A percentile compares a stretch with the other conserved stretches of the same genome.
Evolutionary conservation across 2,329 filamentous ascomycete species (phyloP).

Genomic region (Microdochium nivale): DNA sequence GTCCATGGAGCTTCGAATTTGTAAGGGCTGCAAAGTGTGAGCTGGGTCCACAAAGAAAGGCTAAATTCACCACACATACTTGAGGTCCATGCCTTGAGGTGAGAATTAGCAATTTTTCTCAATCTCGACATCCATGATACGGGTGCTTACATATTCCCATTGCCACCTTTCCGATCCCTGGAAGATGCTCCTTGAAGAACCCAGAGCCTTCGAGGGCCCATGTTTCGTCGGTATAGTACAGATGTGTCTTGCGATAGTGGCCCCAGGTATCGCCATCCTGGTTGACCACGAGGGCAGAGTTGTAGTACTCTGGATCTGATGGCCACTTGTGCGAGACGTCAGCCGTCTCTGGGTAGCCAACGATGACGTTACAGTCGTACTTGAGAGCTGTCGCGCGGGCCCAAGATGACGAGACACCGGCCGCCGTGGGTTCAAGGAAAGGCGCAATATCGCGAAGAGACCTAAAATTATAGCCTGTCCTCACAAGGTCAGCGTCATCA

Average conservation of each 20-base stretch:
- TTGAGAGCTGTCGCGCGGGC: constrained; percentile 53
- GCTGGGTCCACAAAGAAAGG: not conserved
- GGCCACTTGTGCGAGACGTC: constrained; percentile 43
- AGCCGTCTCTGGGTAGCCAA: constrained; percentile 67
- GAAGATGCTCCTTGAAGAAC: constrained; percentile 37
- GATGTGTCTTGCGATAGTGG: constrained; percentile 51
- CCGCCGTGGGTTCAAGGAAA: constrained; percentile 53
- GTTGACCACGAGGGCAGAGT: constrained; percentile 44
- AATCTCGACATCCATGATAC: not conserved
- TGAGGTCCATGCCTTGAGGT: constrained; percentile 47
- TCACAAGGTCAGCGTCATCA: not conserved
- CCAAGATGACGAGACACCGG: constrained; percentile 61
- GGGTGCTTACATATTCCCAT: constrained; percentile 49
- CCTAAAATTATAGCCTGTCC: constrained; percentile 63
- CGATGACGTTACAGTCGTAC: constrained; percentile 55
- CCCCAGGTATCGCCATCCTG: constrained; percentile 49
- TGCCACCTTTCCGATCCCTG: constrained; percentile 39
- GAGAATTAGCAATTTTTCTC: constrained; percentile 6
- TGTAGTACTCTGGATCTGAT: constrained; percentile 30
- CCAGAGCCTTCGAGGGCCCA: constrained; percentile 51
- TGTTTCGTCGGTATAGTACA: constrained; percentile 52
- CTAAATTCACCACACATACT: constrained; percentile 28
- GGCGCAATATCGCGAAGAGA: constrained; percentile 56
- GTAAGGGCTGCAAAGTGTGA: constrained; percentile 30
- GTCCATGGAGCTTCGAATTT: constrained; percentile 41